These are phyloP conservation scores for Penicillium riverlandense DNA, from an alignment of 495 filamentous ascomycete species.

Conservation along the genomic window DNA sequence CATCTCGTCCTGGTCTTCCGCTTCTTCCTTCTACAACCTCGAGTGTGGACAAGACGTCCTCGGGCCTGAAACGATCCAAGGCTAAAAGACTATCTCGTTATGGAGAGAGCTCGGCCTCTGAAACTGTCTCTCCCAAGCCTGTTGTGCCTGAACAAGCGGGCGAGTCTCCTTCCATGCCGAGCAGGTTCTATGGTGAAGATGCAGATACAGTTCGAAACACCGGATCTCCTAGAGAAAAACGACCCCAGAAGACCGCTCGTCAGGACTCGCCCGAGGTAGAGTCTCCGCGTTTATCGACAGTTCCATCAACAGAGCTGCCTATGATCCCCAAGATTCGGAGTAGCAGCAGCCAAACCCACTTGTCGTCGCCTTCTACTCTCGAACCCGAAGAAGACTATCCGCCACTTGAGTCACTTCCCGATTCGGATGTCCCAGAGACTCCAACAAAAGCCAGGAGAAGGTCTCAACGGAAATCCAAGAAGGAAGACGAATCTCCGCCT, in stretches of 20 bases:
- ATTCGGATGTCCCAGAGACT: constrained; percentile 18
- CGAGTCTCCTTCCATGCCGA: constrained; percentile 6
- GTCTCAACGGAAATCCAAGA: constrained; percentile 22
- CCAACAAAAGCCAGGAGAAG: constrained; percentile 29
- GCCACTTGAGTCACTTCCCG: constrained; percentile 18
- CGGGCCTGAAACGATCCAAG: constrained; percentile 46
- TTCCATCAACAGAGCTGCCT: constrained; percentile 50
- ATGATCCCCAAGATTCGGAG: constrained; percentile 49
- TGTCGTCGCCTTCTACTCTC: constrained; percentile 13
- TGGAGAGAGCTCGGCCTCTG: constrained; percentile 29
- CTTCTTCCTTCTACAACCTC: constrained; percentile 22
- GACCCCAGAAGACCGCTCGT: constrained; percentile 16
- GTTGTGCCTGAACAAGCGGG: constrained; percentile 4
- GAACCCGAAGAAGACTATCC: constrained; percentile 24
- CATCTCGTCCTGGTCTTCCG: constrained; percentile 12
- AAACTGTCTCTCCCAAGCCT: constrained; percentile 14
- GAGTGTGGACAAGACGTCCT: constrained; percentile 18
- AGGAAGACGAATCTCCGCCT: constrained; percentile 39
- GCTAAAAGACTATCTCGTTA: constrained; percentile 45
- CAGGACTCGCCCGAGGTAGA: constrained; percentile 17
- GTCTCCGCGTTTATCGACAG: constrained; percentile 47
- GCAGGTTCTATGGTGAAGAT: constrained; percentile 19
- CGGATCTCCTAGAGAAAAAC: constrained; percentile 4
- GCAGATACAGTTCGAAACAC: constrained; percentile 2
- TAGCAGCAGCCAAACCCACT: constrained; percentile 30